Base-by-base conservation (phyloP, 176 grass and related monocot genomes). In the Stipa capillata region DNA sequence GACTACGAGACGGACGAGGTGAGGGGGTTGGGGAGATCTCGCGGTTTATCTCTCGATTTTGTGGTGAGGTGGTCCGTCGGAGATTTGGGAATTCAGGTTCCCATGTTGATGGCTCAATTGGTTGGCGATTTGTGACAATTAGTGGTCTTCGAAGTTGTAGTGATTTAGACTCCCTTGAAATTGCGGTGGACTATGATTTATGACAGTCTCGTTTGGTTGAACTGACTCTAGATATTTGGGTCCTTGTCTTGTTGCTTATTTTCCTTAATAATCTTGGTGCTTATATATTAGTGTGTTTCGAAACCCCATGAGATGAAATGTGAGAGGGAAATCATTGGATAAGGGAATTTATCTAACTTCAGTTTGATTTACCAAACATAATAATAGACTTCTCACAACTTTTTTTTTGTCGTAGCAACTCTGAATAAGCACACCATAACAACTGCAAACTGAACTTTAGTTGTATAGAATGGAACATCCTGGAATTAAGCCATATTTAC, bases 1-100 rank as follows among this genome's bases (percentile, higher is more conserved):
- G 92, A 80, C 73, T 91, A 87, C 73, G 89, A 94, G 70, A 70
- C 83, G 2, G 85, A 90, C 52, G 93, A 94, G 88, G 88, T 94
- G 50, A 77, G 91, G 69, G n/a, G 45, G 69, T 84, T 11, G 37
- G 21, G 10, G 43, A 28, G 61, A 88, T 83, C 68, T 73, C 29
- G n/a, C 27, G 9, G 60, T 0, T 23, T n/a, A 12, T 42, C 35
- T 72, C 14, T 34, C 28, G 13, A 53, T 44, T 72, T 33, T 43
- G 45, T 43, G 25, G 32, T 41, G 17, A 17, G 50, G 14, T 40
- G 1, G 37, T 48, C 21, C 9, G 5, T 41, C 29, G 37, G 32
- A 20, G 32, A 53, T 66, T 76, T 25, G 23, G 29, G 16, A 35
- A 47, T 54, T 28, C 21, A 8, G 65, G 3, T 76, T 43, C 9